A percentile compares a stretch with the other conserved stretches of the same genome.
Conservation (phyloP, 2,329 filamentous ascomycete species). For the Colletotrichum abscissum region DNA sequence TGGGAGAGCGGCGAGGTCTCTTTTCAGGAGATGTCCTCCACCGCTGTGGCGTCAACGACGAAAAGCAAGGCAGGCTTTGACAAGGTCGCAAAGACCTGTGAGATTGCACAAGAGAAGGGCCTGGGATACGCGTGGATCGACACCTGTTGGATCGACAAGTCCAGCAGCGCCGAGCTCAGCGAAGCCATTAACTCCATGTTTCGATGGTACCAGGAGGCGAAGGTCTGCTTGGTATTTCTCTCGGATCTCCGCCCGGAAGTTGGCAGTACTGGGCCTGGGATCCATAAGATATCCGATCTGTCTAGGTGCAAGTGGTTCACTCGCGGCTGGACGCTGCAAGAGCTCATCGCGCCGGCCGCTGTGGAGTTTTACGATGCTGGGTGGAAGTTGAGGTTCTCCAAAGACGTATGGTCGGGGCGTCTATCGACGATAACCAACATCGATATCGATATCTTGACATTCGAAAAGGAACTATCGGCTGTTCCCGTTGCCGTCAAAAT, state of each 20-base stretch:
- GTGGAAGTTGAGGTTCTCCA: slow-evolving; percentile 34
- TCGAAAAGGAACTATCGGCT: not conserved
- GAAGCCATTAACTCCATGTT: slow-evolving; percentile 40
- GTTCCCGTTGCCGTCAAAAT: slow-evolving; percentile 39
- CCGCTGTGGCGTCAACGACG: not conserved
- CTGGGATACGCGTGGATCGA: slow-evolving; percentile 40
- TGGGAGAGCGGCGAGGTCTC: slow-evolving; percentile 41
- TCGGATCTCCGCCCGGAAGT: slow-evolving; percentile 30
- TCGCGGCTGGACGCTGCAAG: slow-evolving; percentile 39
- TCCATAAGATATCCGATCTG: not conserved
- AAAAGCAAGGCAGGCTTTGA: slow-evolving; percentile 17
- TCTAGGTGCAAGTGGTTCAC: slow-evolving; percentile 36
- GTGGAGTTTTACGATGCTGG: slow-evolving; percentile 35
- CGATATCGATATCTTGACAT: not conserved
- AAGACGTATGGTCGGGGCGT: not conserved
- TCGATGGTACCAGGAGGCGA: slow-evolving; percentile 38
- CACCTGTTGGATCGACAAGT: slow-evolving; percentile 43
- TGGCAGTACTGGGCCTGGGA: not conserved
- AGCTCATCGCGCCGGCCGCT: slow-evolving; percentile 35
- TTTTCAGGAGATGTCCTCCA: slow-evolving; percentile 35
- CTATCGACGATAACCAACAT: slow-evolving; percentile 8
- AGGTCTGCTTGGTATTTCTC: slow-evolving; percentile 38
- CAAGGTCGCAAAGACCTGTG: slow-evolving; percentile 29
- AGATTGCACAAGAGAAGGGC: slow-evolving; percentile 10
- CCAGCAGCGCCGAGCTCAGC: slow-evolving; percentile 39